Base-by-base conservation (phyloP, 805 yeast species). In the Cyberlindnera japonica region DNA sequence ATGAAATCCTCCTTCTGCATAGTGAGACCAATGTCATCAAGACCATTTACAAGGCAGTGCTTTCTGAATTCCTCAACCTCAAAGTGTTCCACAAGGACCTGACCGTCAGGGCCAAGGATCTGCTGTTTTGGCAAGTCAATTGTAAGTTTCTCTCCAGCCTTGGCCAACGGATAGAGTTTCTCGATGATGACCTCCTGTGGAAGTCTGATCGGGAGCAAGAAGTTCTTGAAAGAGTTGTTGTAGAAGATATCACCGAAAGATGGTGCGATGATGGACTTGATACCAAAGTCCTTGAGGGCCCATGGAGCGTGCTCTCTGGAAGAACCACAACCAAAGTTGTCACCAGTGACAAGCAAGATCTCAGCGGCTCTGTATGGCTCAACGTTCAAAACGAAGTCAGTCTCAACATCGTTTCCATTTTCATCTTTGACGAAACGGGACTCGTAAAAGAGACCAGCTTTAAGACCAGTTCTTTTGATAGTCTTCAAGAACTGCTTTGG, bases 301-400 rank as follows among this genome's bases (percentile, higher is more conserved):
- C 99, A 93, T 43, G 99, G 98, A 24, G 99, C 99, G 59, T 93
- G 99, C 67, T 93, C 99, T 76, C 99, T 87, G 2, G 97, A 90
- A 29, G 97, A 90, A 58, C 99, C 99, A 72, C 99, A 93, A 52
- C 99, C 99, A 62, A 93, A 93, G 73, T 93, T 93, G 62, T 87
- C 95, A 63, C 99, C 99, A 31, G 95, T 80, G 45, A 89, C 95
- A 53, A 91, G 83, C 51, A 93, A 71, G 53, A 91, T 82, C 64
- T 84, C 81, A 16, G 98, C 83, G 18, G 74, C 57, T 51, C 81
- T 77, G 73, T 80, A 91, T 38, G 96, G 96, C 40, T 73, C 83
- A 37, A 79, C 86, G 63, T 93, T 93, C 54, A 93, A 75, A 41
- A 85, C 83, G 51, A 93, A 93, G 60, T 91, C 96, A n/a, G 96